A percentile compares a stretch with the other conserved stretches of the same genome.
phyloP scores from a whole-genome alignment of 768 basidiomycete genomes.

The Lanmaoa rubissima region DNA sequence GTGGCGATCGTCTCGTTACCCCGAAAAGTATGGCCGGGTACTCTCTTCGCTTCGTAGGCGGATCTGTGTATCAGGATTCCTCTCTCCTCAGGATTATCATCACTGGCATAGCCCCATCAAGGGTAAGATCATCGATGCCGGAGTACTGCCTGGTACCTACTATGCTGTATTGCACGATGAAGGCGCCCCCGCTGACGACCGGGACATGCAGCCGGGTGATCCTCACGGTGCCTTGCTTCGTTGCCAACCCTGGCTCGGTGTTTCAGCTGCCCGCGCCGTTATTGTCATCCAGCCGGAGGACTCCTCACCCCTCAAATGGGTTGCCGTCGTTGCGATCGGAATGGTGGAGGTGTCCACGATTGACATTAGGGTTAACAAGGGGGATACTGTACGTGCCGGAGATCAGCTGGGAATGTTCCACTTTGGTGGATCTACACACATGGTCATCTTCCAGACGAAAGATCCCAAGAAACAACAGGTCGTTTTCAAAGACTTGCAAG shows the following conservation, averaged over 20 bases:
- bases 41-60: no score
- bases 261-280: slow-evolving; percentile 48
- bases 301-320: slow-evolving; percentile 46
- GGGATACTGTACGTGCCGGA: background rate
- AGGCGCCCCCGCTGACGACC: background rate
- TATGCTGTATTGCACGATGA: slow-evolving; percentile 15
- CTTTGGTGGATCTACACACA: slow-evolving; percentile 56
- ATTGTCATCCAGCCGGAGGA: slow-evolving; percentile 48
- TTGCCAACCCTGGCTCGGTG: slow-evolving; percentile 42
- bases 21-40: no score
- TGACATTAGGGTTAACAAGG: slow-evolving; percentile 27
- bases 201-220: slow-evolving; percentile 2
- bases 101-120: background rate
- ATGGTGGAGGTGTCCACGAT: slow-evolving; percentile 15
- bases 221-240: slow-evolving; percentile 21
- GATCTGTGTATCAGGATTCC: no score
- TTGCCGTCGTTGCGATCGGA: slow-evolving; percentile 45
- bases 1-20: no score
- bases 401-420: slow-evolving; percentile 45
- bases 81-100: background rate
- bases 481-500: background rate
- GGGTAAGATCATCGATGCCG: background rate
- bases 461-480: background rate
- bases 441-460: slow-evolving; percentile 35
- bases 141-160: slow-evolving; percentile 6